Evolutionary conservation across 495 filamentous ascomycete species (phyloP), one percentile per base, ranked within the genome.

Genomic region (Alectoria sarmentosa): DNA sequence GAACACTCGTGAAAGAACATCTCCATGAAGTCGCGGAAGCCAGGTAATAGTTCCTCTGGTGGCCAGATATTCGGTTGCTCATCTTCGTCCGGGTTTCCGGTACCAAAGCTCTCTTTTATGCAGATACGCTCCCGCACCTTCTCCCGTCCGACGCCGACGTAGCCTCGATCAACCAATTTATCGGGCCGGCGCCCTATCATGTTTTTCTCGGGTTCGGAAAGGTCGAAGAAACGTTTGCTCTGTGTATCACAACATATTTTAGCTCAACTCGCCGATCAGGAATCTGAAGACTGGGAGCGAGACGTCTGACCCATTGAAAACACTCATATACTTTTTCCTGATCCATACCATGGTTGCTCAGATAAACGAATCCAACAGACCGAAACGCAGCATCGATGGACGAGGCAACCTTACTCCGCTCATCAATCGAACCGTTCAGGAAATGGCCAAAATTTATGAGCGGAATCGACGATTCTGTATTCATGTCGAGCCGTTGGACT

Each of bases 101-200:
- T 21, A 48, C 48, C 59, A 14, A 61, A 61, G 30, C 21, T 61
- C 41, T 61, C 59, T 61, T 61, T 61, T 7, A 61, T 36, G 42
- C 38, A 61, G 4, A 61, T 23, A 3, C 14, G 37, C n/a, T 48
- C 30, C 13, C 37, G 37, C 8, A 61, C 39, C 41, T 61, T 61
- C 19, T 61, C 59, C 13, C 30, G 4, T 61, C 59, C 59, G 2
- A 61, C 21, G 21, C 59, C 59, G 11, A 32, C 23, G 59, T 61
- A 61, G 11, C 59, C 37, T 3, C 39, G 59, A 28, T 61, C 5
- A 49, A 7, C 8, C 15, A 30, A 61, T 32, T 3, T 3, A 32
- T n/a, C 11, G 34, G 38, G 30, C 36, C 41, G 59, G 21, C 46
- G 46, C 4, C 58, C 10, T 21, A 61, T 61, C 8, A 23, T 4